These are phyloP conservation scores for Grosmannia serpens DNA, from an alignment of 2,329 filamentous ascomycete genomes.

Conservation along the genomic window DNA sequence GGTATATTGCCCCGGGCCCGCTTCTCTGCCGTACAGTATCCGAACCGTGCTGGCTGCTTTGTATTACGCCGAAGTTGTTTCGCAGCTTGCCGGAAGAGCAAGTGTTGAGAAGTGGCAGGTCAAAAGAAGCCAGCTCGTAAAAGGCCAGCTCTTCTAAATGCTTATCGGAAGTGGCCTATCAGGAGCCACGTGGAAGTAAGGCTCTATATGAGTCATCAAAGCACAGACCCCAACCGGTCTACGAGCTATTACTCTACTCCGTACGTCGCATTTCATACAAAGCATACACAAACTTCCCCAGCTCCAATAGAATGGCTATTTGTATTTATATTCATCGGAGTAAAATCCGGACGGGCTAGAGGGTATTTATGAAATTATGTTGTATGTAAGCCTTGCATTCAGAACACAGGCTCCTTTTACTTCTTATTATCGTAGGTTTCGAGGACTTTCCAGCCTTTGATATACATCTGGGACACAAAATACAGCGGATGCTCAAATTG, in stretches of 20 bases:
- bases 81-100: not conserved
- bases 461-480: slow-evolving; percentile 35
- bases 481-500: slow-evolving; percentile 28
- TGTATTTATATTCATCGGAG: not conserved
- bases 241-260: too few relatives aligned
- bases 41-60: not conserved
- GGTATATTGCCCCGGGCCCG: too few relatives aligned
- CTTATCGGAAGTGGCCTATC: not conserved
- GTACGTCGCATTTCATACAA: too few relatives aligned
- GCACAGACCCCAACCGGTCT: not conserved
- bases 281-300: too few relatives aligned
- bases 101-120: not conserved
- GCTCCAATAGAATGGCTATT: not conserved
- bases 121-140: not conserved
- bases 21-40: not conserved
- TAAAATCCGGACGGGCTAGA: not conserved
- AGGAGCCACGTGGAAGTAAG: not conserved
- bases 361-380: not conserved
- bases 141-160: not conserved
- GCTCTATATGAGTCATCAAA: not conserved
- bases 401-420: not conserved
- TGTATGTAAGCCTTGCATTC: not conserved
- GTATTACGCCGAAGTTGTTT: not conserved
- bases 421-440: not conserved
- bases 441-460: slow-evolving; percentile 23